A percentile compares a stretch with the other conserved stretches of the same genome.
Conservation (phyloP, 164 flowering plant species). For the Dillenia turbinata region DNA sequence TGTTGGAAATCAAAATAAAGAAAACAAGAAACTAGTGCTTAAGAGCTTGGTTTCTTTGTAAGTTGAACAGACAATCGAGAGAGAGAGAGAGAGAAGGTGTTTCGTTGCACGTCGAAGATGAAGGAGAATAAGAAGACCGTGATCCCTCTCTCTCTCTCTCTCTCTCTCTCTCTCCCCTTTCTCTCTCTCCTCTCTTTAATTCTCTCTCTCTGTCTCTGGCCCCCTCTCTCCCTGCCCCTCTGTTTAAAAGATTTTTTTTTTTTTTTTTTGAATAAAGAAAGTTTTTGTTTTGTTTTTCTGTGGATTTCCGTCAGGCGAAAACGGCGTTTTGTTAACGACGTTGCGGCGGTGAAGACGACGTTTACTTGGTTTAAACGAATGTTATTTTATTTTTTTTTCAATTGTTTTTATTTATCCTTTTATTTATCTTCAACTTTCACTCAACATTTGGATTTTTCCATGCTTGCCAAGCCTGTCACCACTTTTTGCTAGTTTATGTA, state of each 20-base stretch:
- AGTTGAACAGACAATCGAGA: no score
- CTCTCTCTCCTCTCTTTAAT: constrained; percentile 10
- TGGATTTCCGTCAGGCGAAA: constrained; percentile 11
- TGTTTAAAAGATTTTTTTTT: constrained; percentile 9
- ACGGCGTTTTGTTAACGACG: constrained; percentile 40
- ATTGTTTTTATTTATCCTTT: background rate
- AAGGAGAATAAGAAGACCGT: background rate
- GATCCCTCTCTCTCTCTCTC: constrained; percentile 8
- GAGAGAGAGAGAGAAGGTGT: no score
- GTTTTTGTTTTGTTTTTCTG: constrained; percentile 3
- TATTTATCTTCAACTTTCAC: no score
- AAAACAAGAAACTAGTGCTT: no score
- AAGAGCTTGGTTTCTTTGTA: no score
- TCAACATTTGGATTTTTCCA: no score
- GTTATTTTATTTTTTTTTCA: background rate
- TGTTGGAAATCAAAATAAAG: no score
- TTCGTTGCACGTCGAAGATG: background rate
- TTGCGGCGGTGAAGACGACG: constrained; percentile 36
- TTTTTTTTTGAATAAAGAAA: constrained; percentile 2
- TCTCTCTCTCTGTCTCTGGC: constrained; percentile 9
- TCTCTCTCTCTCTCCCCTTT: background rate
- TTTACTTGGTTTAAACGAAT: constrained; percentile 4
- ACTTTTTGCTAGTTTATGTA: no score
- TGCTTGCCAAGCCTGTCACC: no score
- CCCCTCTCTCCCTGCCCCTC: background rate